A percentile compares a stretch with the other conserved stretches of the same genome.
These are phyloP conservation scores for Podosphaera fusca DNA, from an alignment of 2,329 filamentous ascomycete species.

Conservation along the genomic window DNA sequence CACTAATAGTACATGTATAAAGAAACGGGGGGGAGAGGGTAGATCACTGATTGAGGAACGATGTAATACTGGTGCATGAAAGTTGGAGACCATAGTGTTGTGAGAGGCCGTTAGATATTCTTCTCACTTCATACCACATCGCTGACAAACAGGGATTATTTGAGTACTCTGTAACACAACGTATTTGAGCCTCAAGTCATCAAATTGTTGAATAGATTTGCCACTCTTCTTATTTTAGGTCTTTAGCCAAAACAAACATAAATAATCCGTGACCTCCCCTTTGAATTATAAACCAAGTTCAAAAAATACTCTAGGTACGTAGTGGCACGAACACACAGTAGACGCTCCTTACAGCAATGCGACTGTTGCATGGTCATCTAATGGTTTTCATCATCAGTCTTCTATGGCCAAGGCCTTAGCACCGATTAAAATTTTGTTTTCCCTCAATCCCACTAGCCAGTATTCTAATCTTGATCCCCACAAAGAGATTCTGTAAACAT, in stretches of 20 bases:
- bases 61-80: not conserved
- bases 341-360: not conserved
- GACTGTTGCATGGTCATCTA: not conserved
- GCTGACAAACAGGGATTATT: conserved; percentile 24
- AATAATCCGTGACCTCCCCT: not conserved
- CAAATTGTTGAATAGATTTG: not conserved
- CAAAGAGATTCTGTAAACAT: conserved; percentile 48
- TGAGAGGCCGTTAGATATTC: not conserved
- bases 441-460: conserved; percentile 43
- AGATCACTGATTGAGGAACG: not conserved
- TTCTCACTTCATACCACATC: not conserved
- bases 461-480: conserved; percentile 49
- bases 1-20: too few species aligned
- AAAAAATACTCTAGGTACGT: not conserved
- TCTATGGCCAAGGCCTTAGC: conserved; percentile 60
- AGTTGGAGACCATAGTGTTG: not conserved
- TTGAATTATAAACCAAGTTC: not conserved
- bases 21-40: not conserved
- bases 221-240: not conserved
- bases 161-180: conserved; percentile 28
- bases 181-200: not conserved
- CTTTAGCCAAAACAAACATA: not conserved
- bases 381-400: conserved; percentile 21
- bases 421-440: conserved; percentile 44
- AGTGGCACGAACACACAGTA: not conserved